Evolutionary conservation across 75 land plant species (phyloP).

Genomic region (Pseudotsuga menziesii): DNA sequence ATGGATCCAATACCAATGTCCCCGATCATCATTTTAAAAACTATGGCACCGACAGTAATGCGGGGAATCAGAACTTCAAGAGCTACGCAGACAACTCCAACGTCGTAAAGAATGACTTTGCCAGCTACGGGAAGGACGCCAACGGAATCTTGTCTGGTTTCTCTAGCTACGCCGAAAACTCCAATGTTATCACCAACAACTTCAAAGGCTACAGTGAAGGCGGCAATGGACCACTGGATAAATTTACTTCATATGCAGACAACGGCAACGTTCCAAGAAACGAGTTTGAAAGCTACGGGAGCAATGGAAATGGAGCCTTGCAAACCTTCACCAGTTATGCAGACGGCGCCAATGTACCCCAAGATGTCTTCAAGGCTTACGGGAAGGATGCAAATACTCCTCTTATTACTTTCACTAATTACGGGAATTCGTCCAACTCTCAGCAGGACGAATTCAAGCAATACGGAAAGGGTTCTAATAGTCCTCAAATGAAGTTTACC

Average conservation of each 20-base stretch:
- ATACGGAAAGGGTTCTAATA: not conserved
- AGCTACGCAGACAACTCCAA: constrained; percentile 38
- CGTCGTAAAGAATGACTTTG: constrained; percentile 31
- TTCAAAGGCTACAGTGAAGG: constrained; percentile 40
- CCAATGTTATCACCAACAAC: constrained; percentile 38
- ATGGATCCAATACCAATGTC: constrained; percentile 18
- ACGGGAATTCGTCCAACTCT: constrained; percentile 22
- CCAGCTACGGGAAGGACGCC: constrained; percentile 38
- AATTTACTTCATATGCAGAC: constrained; percentile 36
- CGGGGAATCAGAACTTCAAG: constrained; percentile 8
- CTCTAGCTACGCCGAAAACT: constrained; percentile 31
- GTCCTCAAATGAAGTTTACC: not conserved
- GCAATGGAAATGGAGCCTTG: constrained; percentile 18
- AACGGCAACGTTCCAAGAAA: constrained; percentile 36
- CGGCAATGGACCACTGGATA: constrained; percentile 27
- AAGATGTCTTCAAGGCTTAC: constrained; percentile 42
- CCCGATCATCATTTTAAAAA: constrained; percentile 22
- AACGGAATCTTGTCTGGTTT: constrained; percentile 26
- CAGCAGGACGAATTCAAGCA: not conserved
- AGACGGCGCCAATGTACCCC: constrained; percentile 39
- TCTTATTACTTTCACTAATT: constrained; percentile 24
- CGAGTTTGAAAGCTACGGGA: constrained; percentile 40
- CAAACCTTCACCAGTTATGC: constrained; percentile 42
- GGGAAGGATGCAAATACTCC: constrained; percentile 35
- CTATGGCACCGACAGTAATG: constrained; percentile 28